Conservation (phyloP, 2,329 filamentous ascomycete genomes). For the Beauveria medogensis region DNA sequence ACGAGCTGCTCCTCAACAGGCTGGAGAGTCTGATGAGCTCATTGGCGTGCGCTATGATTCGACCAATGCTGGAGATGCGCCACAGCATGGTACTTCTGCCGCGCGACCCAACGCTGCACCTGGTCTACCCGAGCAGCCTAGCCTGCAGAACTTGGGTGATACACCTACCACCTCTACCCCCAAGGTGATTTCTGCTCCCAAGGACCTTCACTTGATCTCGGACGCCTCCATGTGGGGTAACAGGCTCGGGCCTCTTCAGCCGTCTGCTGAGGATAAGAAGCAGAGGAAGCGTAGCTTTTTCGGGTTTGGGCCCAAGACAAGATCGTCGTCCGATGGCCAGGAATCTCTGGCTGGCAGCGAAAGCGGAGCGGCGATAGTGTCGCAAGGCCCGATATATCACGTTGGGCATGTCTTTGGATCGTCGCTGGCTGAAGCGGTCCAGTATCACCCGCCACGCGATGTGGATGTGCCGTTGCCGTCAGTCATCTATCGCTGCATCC, state of each 20-base stretch:
- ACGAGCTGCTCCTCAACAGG: slow-evolving; percentile 27
- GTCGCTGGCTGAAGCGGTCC: slow-evolving; percentile 76
- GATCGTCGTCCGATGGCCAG: slow-evolving; percentile 50
- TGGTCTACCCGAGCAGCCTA: slow-evolving; percentile 25
- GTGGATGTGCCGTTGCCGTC: slow-evolving; percentile 72
- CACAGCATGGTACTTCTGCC: slow-evolving; percentile 34
- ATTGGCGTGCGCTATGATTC: slow-evolving; percentile 53
- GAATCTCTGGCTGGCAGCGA: slow-evolving; percentile 46
- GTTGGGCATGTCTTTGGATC: slow-evolving; percentile 75
- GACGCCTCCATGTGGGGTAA: slow-evolving; percentile 83
- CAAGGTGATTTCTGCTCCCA: slow-evolving; percentile 69
- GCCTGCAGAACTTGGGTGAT: slow-evolving; percentile 25
- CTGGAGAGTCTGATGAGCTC: slow-evolving; percentile 35
- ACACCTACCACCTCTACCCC: slow-evolving; percentile 27
- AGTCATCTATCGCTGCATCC: slow-evolving; percentile 90
- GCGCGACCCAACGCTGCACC: slow-evolving; percentile 30
- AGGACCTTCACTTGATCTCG: slow-evolving; percentile 75
- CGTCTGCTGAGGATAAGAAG: slow-evolving; percentile 65
- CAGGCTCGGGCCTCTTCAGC: slow-evolving; percentile 47
- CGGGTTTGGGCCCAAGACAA: slow-evolving; percentile 55
- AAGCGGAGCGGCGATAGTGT: slow-evolving; percentile 29
- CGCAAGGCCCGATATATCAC: slow-evolving; percentile 39
- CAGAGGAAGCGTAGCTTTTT: slow-evolving; percentile 72
- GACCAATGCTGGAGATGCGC: slow-evolving; percentile 43
- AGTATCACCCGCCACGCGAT: slow-evolving; percentile 66